phyloP scores from a whole-genome alignment of 2,329 filamentous ascomycete genomes.

The Coniochaeta hoffmannii region DNA sequence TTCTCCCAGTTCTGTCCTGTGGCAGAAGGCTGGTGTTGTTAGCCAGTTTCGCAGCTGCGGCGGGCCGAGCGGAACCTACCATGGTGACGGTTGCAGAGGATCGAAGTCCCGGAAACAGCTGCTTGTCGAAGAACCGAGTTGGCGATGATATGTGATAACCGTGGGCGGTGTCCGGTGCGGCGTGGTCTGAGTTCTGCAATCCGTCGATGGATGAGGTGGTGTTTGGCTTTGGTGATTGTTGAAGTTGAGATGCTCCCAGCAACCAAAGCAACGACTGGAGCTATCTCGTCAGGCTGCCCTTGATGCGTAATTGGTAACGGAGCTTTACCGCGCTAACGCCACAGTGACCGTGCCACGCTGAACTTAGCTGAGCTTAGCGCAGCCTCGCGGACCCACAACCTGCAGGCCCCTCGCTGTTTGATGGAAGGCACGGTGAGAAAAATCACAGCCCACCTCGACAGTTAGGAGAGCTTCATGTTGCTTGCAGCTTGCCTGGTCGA shows the following conservation, averaged over 20 bases:
- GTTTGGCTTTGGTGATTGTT: background rate
- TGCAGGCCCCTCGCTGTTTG: background rate
- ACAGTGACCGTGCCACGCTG: background rate
- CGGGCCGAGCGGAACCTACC: background rate
- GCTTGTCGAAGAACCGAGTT: background rate
- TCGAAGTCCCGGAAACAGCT: background rate
- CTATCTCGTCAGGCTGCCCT: background rate
- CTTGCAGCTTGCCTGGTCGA: background rate
- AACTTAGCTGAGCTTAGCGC: background rate
- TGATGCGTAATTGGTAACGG: constrained; percentile 1
- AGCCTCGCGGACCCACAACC: background rate
- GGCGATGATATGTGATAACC: background rate
- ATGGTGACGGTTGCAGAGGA: background rate
- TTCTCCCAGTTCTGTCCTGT: constrained; percentile 96
- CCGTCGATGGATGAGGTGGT: background rate
- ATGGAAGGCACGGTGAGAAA: background rate
- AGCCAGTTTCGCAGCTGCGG: background rate
- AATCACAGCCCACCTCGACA: background rate
- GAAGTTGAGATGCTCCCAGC: background rate
- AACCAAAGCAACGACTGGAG: background rate
- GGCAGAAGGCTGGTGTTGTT: constrained; percentile 72
- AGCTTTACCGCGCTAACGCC: background rate
- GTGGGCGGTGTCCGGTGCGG: background rate
- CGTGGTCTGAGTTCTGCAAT: background rate
- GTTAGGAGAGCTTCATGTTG: background rate